Evolutionary conservation across 441 rosid genomes (phyloP).

Genomic region (Arabidopsis lyrata): DNA sequence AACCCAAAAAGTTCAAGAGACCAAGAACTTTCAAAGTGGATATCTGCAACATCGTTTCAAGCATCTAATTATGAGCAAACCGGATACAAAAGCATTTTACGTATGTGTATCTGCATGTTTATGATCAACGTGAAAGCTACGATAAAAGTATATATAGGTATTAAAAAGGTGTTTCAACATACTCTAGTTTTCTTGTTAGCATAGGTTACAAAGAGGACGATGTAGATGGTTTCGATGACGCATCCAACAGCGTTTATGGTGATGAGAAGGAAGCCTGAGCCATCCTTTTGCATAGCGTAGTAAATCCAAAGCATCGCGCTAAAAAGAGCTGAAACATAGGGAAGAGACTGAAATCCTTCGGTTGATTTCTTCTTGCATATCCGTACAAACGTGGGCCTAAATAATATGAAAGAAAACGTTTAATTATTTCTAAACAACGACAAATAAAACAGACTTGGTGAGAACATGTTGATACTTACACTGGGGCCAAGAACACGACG

Average conservation of each 20-base stretch:
- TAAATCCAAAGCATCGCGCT: conserved; percentile 71
- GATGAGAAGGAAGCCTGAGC: conserved; percentile 61
- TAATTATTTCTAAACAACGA: not conserved
- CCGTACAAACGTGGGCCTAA: conserved; percentile 62
- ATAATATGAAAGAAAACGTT: not conserved
- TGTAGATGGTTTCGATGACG: conserved; percentile 60
- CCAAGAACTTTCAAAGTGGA: conserved; percentile 51
- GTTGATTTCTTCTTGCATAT: conserved; percentile 65
- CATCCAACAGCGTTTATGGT: conserved; percentile 64
- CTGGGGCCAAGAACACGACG: conserved; percentile 63
- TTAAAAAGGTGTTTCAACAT: not conserved
- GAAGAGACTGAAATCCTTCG: conserved; percentile 65
- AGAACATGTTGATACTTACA: conserved; percentile 52
- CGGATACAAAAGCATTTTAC: not conserved
- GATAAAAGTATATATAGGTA: not conserved
- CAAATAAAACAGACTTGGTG: not conserved
- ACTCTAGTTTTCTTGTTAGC: conserved; percentile 66
- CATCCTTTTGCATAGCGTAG: conserved; percentile 55
- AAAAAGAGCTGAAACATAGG: conserved; percentile 58
- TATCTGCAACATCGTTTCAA: conserved; percentile 47
- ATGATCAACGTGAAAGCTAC: conserved; percentile 13
- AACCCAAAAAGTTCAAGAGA: conserved; percentile 51
- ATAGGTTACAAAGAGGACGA: conserved; percentile 52
- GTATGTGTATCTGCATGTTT: not conserved
- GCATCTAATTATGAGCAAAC: conserved; percentile 8